Base-by-base conservation (phyloP, 495 filamentous ascomycete genomes). In the Sporormia fimetaria region DNA sequence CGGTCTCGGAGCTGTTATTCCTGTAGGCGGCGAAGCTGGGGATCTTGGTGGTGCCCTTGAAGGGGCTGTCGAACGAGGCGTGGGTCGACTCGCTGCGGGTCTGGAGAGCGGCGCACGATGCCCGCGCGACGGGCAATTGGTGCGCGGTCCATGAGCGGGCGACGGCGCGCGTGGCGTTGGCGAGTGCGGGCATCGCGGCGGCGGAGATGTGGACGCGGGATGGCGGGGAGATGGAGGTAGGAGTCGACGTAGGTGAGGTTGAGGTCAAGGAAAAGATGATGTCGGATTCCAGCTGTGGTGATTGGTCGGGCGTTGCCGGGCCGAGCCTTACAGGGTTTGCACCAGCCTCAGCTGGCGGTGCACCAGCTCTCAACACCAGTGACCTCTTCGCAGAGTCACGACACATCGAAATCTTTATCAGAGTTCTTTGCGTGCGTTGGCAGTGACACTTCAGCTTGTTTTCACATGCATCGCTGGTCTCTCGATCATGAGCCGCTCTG, bases 21-120 rank as follows among this genome's bases (percentile, higher is more conserved):
- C 74, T 67, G 68, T 99, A 99, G 60, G 88, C 80, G 61, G 70
- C 69, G 65, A 93, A 99, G 65, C 82, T 80, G 45, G 92, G 92
- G 56, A 96, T 76, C 61, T 83, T 82, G 58, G 69, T 66, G 42
- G 49, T 47, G 42, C 55, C 57, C 56, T 54, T 56, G 66, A 69
- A 62, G 42, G 74, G 71, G 62, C 67, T 69, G 60, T 75, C 69
- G 73, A 81, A 82, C 43, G 75, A 72, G 52, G 66, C 68, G 39
- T 67, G 58, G 51, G 58, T 65, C 34, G 54, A 43, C 15, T 47
- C 26, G 33, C 41, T 47, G 42, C 58, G 58, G 42, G 53, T 47
- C 39, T 63, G 58, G 37, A 48, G 14, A 21, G 54, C 47, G 18
- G 52, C 28, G 52, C 52, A 44, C 33, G 49, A 27, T 36, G 57